Base-by-base conservation (phyloP, 2,329 filamentous ascomycete genomes). In the Intubia oerlemansii region DNA sequence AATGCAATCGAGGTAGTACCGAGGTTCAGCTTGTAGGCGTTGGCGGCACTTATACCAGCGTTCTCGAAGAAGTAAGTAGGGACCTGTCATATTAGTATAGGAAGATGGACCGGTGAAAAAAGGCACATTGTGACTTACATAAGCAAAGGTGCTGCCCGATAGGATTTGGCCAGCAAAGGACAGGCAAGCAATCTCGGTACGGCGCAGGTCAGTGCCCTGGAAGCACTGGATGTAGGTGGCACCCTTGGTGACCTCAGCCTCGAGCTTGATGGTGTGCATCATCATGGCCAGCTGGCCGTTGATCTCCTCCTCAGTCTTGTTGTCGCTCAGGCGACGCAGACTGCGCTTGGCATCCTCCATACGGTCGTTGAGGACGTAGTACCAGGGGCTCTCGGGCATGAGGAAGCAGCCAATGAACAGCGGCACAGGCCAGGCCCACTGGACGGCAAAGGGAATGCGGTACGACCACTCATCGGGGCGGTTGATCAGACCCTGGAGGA, bases 211-310 rank as follows among this genome's bases (percentile, higher is more conserved):
- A 20, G 51, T 50, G 2, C 57, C 58, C 26, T 44, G 53, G 40
- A 66, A 54, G 30, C 58, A 62, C 35, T 66, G 59, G 18, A 46
- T n/a, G 35, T 66, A 66, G 1, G 50, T 56, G 17, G 57, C 57
- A 2, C 57, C 57, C 3, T 53, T 50, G 33, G 58, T 51, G 29
- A 54, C 47, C 31, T 61, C 54, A 32, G 56, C 50, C 43, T 71
- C 66, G 3, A 67, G 47, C 32, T 57, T 51, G 34, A 68, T 62
- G 1, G 66, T 72, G 38, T 69, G 57, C 14, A 57, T 46, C 41
- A 71, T 68, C n/a, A 56, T 56, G 31, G 59, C 52, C 15, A 55
- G 45, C n/a, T 38, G 39, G 4, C 34, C 31, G 13, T 39, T 27
- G 13, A 34, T 34, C 10, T 27, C 14, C 40, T 21, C 29, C 11